Conservation (phyloP, 2,329 filamentous ascomycete species). For the Cladosporium halotolerans region DNA sequence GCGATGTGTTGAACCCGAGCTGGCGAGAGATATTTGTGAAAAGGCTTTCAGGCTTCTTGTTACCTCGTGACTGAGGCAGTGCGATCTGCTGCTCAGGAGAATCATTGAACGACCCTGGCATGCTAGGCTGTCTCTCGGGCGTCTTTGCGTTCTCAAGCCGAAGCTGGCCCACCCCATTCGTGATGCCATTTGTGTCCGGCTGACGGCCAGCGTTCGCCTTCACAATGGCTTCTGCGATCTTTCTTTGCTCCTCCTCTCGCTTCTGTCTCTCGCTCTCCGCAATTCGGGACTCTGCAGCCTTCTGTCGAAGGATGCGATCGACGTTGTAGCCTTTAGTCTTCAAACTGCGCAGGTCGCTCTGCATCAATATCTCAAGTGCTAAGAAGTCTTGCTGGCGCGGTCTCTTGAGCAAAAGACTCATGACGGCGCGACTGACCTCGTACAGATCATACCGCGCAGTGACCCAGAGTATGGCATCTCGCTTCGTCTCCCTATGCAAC, state of each 20-base stretch:
- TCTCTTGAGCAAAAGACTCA: conserved; percentile 69
- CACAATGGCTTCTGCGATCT: conserved; percentile 31
- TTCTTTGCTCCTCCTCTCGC: conserved; percentile 52
- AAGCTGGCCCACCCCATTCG: conserved; percentile 3
- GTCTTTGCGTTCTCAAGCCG: conserved; percentile 6
- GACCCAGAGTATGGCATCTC: conserved; percentile 67
- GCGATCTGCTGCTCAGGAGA: conserved; percentile 41
- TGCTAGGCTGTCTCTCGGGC: conserved; percentile 35
- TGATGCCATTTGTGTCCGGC: neutral
- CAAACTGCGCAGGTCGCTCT: conserved; percentile 73
- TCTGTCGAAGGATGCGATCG: conserved; percentile 81
- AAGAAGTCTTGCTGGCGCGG: conserved; percentile 85
- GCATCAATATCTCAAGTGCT: conserved; percentile 85
- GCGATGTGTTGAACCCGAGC: conserved; percentile 56
- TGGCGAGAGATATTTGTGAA: conserved; percentile 64
- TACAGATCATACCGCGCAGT: conserved; percentile 75
- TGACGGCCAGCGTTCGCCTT: conserved; percentile 1
- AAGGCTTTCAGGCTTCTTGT: conserved; percentile 48
- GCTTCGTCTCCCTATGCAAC: conserved; percentile 48
- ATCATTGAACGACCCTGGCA: conserved; percentile 69
- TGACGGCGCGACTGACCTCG: conserved; percentile 83
- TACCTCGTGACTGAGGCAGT: conserved; percentile 10
- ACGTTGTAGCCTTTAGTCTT: conserved; percentile 92
- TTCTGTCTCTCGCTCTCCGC: conserved; percentile 74
- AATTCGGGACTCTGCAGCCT: conserved; percentile 79